A percentile compares a stretch with the other conserved stretches of the same genome.
Evolutionary conservation across 148 eudicot genomes (phyloP).

Genomic region (Bassia scoparia): DNA sequence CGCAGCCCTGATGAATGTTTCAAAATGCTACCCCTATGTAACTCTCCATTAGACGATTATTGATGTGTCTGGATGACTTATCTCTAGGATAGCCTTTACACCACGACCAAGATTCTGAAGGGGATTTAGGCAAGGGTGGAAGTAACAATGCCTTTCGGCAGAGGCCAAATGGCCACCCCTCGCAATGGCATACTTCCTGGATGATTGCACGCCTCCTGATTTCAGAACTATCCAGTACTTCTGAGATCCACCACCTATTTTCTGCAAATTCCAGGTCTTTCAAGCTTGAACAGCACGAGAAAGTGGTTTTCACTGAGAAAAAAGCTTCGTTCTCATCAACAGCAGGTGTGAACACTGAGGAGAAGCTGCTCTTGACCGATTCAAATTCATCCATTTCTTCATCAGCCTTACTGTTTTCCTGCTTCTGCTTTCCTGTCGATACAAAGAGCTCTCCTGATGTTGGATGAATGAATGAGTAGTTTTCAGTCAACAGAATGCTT

Average conservation of each 20-base stretch:
- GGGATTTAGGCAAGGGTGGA: constrained; percentile 91
- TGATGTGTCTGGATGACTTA: constrained; percentile 18
- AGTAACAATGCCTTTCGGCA: constrained; percentile 65
- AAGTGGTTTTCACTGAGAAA: constrained; percentile 48
- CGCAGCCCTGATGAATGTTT: not conserved
- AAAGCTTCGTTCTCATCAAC: constrained; percentile 46
- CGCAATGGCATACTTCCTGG: constrained; percentile 57
- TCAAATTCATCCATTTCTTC: constrained; percentile 53
- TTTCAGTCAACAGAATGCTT: constrained; percentile 28
- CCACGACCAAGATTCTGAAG: constrained; percentile 91
- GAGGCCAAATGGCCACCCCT: constrained; percentile 96
- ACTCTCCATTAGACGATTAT: not conserved
- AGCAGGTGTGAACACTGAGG: constrained; percentile 39
- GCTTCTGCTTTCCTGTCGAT: constrained; percentile 14
- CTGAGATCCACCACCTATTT: constrained; percentile 15
- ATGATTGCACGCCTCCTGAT: constrained; percentile 41
- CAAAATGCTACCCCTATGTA: not conserved
- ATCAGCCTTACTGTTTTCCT: constrained; percentile 18
- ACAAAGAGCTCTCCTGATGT: constrained; percentile 35
- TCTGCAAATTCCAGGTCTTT: constrained; percentile 34
- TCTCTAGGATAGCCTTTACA: constrained; percentile 36
- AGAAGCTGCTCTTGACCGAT: constrained; percentile 54
- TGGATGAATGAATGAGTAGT: constrained; percentile 43
- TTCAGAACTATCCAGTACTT: constrained; percentile 31
- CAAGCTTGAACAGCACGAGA: constrained; percentile 48